Base-by-base conservation (phyloP, 306 rosid genomes). In the Macrotyloma uniflorum region DNA sequence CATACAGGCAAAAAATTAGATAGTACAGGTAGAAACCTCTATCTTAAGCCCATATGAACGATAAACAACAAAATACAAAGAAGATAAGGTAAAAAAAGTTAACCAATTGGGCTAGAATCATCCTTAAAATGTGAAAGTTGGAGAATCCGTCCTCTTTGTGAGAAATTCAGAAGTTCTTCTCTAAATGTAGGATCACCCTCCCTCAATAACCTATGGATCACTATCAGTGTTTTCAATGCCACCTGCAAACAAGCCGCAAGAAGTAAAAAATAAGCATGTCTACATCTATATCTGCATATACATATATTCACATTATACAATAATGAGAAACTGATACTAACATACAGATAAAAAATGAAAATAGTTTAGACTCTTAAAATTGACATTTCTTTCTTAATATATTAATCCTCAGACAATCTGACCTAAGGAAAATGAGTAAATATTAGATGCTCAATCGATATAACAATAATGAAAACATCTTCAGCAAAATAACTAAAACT, bases 101-200 rank as follows among this genome's bases (percentile, higher is more conserved):
- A 80, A 93, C 99, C 99, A 42, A 96, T 91, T 43, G 99, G 99
- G 76, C 99, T 91, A 76, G 99, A 93, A 71, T 96, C 99, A 57
- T 96, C 99, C 86, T 96, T 96, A 76, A 96, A 96, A 87, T 96
- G 93, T 55, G 98, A 91, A 75, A 96, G 90, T 83, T 96, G 99
- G 61, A 96, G 98, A 85, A 96, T 93, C 15, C 86, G 86, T 30
- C 85, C 94, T 86, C 92, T 93, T 79, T 86, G 97, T 43, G 99
- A 88, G 78, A 88, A 96, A 86, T 90, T 96, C 81, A 93, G 70
- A 80, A 96, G 88, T 86, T 96, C 99, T 82, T 96, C 99, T 76
- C 98, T 90, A 69, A 93, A 91, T 70, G 98, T 93, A 42, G 97
- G 98, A 83, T 96, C 99, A 30, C 98, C 96, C 88, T 96, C 99